These are phyloP conservation scores for Mycocentrospora acerina DNA, from an alignment of 2,329 filamentous ascomycete species.

Conservation along the genomic window DNA sequence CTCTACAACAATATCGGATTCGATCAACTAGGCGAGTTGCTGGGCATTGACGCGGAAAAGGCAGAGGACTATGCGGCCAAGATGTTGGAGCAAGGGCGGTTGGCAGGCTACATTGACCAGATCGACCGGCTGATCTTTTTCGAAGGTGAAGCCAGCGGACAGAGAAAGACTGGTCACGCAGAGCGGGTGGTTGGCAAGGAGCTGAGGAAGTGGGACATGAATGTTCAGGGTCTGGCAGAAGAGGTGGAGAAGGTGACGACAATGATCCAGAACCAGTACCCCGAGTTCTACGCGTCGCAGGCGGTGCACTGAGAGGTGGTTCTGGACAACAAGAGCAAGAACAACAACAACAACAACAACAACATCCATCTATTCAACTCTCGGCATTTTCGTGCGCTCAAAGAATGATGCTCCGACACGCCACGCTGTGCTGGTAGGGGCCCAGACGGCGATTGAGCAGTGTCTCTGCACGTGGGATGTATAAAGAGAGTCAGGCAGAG, in stretches of 20 bases:
- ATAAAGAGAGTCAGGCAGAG: too few relatives aligned
- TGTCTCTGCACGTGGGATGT: too few relatives aligned
- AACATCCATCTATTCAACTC: too few relatives aligned
- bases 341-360: too few relatives aligned
- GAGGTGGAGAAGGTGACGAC: constrained; percentile 87
- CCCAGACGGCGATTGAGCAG: too few relatives aligned
- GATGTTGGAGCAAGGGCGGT: constrained; percentile 93
- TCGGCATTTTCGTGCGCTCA: too few relatives aligned
- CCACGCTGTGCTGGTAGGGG: too few relatives aligned
- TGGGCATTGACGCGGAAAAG: constrained; percentile 76
- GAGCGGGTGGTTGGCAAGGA: constrained; percentile 64
- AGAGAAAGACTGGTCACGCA: constrained; percentile 66
- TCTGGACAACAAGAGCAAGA: constrained; percentile 1
- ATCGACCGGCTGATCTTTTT: constrained; percentile 88
- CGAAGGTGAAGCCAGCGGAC: constrained; percentile 71
- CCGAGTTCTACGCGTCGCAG: constrained; percentile 54
- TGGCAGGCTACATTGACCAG: constrained; percentile 90
- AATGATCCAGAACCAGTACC: constrained; percentile 76
- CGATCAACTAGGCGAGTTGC: constrained; percentile 71
- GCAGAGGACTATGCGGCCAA: constrained; percentile 89
- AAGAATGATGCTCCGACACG: neutral
- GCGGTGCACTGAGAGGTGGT: constrained; percentile 33
- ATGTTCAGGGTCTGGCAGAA: constrained; percentile 82
- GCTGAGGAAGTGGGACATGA: constrained; percentile 83
- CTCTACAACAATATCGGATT: constrained; percentile 55